Conservation (phyloP, 495 filamentous ascomycete genomes). For the Massariosphaeria phaeospora region DNA sequence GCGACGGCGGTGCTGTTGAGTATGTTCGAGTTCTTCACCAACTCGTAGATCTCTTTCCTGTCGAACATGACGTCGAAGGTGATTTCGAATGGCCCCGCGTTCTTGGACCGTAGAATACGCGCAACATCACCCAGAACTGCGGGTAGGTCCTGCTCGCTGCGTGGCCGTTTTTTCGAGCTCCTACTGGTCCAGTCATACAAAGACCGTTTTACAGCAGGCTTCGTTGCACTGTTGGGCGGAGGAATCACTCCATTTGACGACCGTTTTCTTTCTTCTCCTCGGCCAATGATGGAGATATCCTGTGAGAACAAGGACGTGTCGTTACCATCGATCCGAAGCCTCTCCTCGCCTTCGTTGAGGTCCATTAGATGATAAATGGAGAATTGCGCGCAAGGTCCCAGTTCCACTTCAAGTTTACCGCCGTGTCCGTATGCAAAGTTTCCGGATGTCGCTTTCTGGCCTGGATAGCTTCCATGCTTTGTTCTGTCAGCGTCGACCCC, state of each 20-base stretch:
- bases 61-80: conserved; percentile 51
- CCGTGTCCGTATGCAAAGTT: conserved; percentile 46
- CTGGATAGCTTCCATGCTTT: conserved; percentile 43
- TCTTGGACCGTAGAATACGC: conserved; percentile 48
- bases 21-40: conserved; percentile 38
- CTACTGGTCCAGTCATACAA: no score
- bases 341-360: conserved; percentile 37
- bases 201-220: not conserved
- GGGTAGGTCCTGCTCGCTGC: conserved; percentile 12
- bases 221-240: not conserved
- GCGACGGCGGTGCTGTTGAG: conserved; percentile 37
- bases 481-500: not conserved
- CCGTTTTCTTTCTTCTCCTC: not conserved
- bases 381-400: conserved; percentile 44
- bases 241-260: not conserved
- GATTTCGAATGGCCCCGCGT: conserved; percentile 49
- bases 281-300: not conserved
- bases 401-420: conserved; percentile 37
- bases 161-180: not conserved
- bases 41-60: conserved; percentile 34
- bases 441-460: conserved; percentile 45
- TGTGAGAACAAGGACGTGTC: not conserved
- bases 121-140: conserved; percentile 37
- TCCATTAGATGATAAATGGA: conserved; percentile 49
- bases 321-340: not conserved